These are phyloP conservation scores for Capsicum pubescens DNA, from an alignment of 257 asterid species.

Conservation along the genomic window DNA sequence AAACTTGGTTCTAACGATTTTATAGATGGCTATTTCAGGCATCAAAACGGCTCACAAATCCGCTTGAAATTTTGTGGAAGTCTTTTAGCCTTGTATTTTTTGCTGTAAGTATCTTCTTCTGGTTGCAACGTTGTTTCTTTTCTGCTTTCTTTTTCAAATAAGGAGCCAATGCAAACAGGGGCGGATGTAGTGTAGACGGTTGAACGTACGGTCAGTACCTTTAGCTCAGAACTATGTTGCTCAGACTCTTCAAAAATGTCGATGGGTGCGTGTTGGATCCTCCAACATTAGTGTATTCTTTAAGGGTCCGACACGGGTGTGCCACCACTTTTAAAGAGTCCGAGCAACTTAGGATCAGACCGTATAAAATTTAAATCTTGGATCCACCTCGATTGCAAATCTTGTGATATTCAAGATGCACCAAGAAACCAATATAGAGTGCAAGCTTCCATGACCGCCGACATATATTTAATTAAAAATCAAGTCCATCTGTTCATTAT, in stretches of 20 bases:
- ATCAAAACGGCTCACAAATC: conserved; percentile 71
- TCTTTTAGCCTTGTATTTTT: conserved; percentile 96
- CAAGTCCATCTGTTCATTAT: neutral
- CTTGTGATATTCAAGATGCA: neutral
- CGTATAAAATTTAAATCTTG: no score
- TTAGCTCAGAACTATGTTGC: neutral
- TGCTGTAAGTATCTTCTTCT: conserved; percentile 69
- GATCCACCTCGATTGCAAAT: neutral
- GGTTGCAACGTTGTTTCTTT: neutral
- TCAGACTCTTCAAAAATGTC: no score
- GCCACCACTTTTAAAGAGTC: no score
- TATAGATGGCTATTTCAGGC: conserved; percentile 49
- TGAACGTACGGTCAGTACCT: neutral
- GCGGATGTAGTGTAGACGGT: neutral
- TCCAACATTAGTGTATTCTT: no score
- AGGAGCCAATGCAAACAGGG: neutral
- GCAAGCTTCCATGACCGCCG: neutral
- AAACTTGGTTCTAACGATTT: neutral
- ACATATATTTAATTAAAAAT: neutral
- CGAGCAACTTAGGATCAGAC: no score
- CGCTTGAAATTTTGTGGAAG: conserved; percentile 86
- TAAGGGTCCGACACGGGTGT: no score
- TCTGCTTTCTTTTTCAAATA: neutral
- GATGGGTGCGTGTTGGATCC: no score
- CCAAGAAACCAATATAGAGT: neutral